Evolutionary conservation across 2,329 filamentous ascomycete genomes (phyloP).

Genomic region (Microdochium trichocladiopsis): DNA sequence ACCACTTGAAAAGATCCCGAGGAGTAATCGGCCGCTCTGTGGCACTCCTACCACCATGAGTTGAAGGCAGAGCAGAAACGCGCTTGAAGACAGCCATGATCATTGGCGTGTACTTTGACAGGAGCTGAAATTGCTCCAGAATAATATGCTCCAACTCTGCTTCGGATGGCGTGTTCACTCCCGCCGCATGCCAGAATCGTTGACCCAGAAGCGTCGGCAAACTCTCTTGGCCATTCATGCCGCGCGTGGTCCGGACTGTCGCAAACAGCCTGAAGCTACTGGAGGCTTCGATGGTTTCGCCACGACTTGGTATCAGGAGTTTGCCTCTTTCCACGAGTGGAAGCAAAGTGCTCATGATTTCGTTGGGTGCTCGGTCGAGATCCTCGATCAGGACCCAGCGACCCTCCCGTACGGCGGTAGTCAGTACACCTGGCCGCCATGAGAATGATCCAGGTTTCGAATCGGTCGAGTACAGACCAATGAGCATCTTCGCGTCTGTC

Average conservation of each 20-base stretch:
- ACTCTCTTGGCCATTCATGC: slow-evolving; percentile 59
- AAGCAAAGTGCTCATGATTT: slow-evolving; percentile 87
- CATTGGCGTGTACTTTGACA: slow-evolving; percentile 54
- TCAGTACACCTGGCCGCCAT: slow-evolving; percentile 89
- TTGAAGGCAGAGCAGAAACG: slow-evolving; percentile 13
- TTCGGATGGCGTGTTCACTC: slow-evolving; percentile 57
- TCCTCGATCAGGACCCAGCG: slow-evolving; percentile 98
- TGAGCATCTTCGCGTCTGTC: slow-evolving; percentile 92
- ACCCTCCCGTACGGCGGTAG: slow-evolving; percentile 87
- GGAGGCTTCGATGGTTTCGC: slow-evolving; percentile 76
- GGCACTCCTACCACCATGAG: background rate
- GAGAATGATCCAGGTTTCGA: slow-evolving; percentile 81
- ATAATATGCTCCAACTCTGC: slow-evolving; percentile 72
- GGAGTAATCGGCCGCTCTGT: slow-evolving; percentile 42
- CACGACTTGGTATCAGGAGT: slow-evolving; percentile 80
- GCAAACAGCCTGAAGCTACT: slow-evolving; percentile 87
- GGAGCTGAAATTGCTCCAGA: slow-evolving; percentile 58
- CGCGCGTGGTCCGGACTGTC: slow-evolving; percentile 73
- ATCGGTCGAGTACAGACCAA: slow-evolving; percentile 90
- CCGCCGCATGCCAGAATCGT: slow-evolving; percentile 79
- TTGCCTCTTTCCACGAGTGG: slow-evolving; percentile 91
- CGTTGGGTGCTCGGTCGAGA: slow-evolving; percentile 86
- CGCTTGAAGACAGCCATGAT: slow-evolving; percentile 52
- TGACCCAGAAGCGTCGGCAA: slow-evolving; percentile 72
- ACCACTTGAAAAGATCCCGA: slow-evolving; percentile 85